A percentile compares a stretch with the other conserved stretches of the same genome.
phyloP scores from a whole-genome alignment of 495 filamentous ascomycete genomes.

The Daldinia grandis region DNA sequence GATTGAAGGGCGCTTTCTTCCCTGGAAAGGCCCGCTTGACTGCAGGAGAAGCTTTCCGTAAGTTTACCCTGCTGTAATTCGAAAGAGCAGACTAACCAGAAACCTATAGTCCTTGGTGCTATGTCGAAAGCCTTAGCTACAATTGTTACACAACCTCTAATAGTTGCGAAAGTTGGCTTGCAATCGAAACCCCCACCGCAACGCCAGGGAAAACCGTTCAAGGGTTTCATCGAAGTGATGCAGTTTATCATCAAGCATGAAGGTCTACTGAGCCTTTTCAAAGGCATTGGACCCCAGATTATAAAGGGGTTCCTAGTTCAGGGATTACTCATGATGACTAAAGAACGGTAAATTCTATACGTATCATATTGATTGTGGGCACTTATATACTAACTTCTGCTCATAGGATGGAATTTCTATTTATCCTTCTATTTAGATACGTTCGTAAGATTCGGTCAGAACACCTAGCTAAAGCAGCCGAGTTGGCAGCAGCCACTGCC shows the following conservation, averaged over 20 bases:
- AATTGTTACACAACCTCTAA: slow-evolving; percentile 91
- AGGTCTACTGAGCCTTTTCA: slow-evolving; percentile 83
- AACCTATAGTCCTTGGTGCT: slow-evolving; percentile 78
- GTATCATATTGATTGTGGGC: background rate
- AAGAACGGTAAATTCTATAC: slow-evolving; percentile 77
- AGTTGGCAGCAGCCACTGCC: slow-evolving; percentile 63
- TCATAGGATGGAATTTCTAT: slow-evolving; percentile 84
- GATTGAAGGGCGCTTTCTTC: slow-evolving; percentile 81
- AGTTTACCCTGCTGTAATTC: slow-evolving; percentile 47
- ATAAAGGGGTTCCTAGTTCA: slow-evolving; percentile 93
- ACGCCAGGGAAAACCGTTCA: slow-evolving; percentile 90
- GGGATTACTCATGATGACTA: slow-evolving; percentile 98
- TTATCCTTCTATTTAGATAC: slow-evolving; percentile 86
- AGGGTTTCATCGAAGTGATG: slow-evolving; percentile 96
- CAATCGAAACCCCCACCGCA: slow-evolving; percentile 90
- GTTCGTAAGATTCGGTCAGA: slow-evolving; percentile 73
- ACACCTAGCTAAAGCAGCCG: slow-evolving; percentile 74
- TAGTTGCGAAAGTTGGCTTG: slow-evolving; percentile 96
- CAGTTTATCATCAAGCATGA: slow-evolving; percentile 88
- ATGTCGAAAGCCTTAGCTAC: slow-evolving; percentile 94
- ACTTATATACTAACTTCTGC: slow-evolving; percentile 35
- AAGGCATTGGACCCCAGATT: slow-evolving; percentile 95
- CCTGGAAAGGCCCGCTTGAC: slow-evolving; percentile 78
- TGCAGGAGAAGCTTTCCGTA: slow-evolving; percentile 91
- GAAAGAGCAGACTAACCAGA: slow-evolving; percentile 18